Evolutionary conservation across 306 rosid species (phyloP).

Genomic region (Calophaca sinica): DNA sequence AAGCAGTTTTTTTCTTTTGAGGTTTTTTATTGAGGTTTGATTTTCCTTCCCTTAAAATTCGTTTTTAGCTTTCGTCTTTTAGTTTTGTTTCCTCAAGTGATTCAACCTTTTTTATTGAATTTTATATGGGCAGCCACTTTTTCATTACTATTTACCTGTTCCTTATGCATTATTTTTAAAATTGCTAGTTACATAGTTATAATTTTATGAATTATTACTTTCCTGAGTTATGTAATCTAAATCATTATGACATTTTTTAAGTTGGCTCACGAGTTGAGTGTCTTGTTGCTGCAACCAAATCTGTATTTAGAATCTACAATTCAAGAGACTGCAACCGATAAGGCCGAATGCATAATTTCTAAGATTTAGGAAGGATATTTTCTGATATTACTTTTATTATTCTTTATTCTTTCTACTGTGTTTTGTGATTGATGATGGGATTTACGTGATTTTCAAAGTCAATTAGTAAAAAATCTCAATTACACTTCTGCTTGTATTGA

Average conservation of each 20-base stretch:
- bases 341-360: not conserved
- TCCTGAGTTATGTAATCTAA: conserved; percentile 11
- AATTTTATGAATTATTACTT: conserved; percentile 10
- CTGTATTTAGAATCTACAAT: conserved; percentile 3
- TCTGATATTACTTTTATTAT: conserved; percentile 15
- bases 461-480: conserved; percentile 21
- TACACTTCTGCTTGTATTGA: conserved; percentile 23
- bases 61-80: conserved; percentile 1
- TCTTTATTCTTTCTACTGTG: conserved; percentile 9
- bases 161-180: not conserved
- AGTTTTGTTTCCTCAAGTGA: conserved; percentile 12
- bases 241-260: conserved; percentile 7
- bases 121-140: conserved; percentile 3
- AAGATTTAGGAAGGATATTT: not conserved
- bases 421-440: conserved; percentile 28
- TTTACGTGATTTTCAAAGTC: conserved; percentile 15
- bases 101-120: conserved; percentile 20
- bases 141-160: not conserved
- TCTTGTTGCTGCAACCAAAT: conserved; percentile 18
- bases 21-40: not conserved
- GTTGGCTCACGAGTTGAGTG: conserved; percentile 4
- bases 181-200: conserved; percentile 15
- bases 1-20: not conserved
- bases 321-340: conserved; percentile 15
- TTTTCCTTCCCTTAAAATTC: not conserved